These are phyloP conservation scores for Eucalyptus pauciflora DNA, from an alignment of 345 rosid species.

Conservation along the genomic window DNA sequence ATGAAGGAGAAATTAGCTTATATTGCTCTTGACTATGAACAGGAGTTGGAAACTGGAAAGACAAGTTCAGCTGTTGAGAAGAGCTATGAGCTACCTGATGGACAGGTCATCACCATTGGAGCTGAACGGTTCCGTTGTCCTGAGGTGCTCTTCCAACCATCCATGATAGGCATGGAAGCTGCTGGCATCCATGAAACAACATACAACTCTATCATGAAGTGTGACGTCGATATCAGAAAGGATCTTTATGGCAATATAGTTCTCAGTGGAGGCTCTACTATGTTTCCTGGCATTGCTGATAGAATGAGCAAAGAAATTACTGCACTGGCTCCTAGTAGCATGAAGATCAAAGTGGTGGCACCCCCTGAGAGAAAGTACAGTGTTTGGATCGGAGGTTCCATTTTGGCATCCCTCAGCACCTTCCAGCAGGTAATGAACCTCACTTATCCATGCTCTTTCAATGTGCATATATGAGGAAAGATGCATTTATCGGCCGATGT, in stretches of 20 bases:
- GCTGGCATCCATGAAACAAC: conserved; percentile 50
- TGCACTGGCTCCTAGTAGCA: conserved; percentile 57
- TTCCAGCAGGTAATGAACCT: conserved; percentile 45
- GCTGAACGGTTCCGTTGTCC: conserved; percentile 74
- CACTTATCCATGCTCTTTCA: neutral
- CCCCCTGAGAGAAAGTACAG: conserved; percentile 57
- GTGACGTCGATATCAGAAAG: conserved; percentile 57
- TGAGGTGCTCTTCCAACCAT: conserved; percentile 69
- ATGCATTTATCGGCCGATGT: neutral
- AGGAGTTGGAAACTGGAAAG: conserved; percentile 47
- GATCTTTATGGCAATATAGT: conserved; percentile 47
- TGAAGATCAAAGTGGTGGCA: conserved; percentile 54
- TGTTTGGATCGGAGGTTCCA: conserved; percentile 58
- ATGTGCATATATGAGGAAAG: neutral
- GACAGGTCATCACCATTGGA: conserved; percentile 63
- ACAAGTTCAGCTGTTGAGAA: conserved; percentile 54
- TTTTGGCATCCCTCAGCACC: conserved; percentile 47
- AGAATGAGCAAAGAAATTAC: conserved; percentile 77
- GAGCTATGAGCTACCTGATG: conserved; percentile 65
- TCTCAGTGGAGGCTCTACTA: conserved; percentile 58
- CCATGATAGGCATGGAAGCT: conserved; percentile 63
- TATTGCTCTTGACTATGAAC: conserved; percentile 63
- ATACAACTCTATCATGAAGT: conserved; percentile 55
- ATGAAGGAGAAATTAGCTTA: conserved; percentile 69
- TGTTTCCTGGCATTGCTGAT: conserved; percentile 66